These are phyloP conservation scores for Aquilaria yunnanensis DNA, from an alignment of 345 rosid genomes.

Conservation along the genomic window DNA sequence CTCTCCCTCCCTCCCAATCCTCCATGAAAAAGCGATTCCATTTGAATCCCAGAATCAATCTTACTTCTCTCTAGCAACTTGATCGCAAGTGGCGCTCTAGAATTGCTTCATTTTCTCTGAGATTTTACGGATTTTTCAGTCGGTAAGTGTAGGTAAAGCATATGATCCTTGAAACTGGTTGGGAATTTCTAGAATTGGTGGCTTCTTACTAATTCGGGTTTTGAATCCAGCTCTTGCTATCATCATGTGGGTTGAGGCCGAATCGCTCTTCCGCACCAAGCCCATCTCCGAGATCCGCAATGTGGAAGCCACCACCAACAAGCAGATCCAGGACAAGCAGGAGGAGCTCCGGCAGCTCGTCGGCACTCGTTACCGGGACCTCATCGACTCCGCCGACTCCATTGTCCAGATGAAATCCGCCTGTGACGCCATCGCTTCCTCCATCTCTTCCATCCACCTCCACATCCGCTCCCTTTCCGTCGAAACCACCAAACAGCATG, in stretches of 20 bases:
- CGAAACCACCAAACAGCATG: conserved; percentile 42
- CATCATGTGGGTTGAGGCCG: conserved; percentile 40
- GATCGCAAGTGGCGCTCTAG: too few species aligned
- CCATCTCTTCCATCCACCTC: conserved; percentile 57
- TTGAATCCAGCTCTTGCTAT: too few species aligned
- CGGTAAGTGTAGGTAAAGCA: too few species aligned
- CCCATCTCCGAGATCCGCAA: conserved; percentile 74
- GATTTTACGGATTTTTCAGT: too few species aligned
- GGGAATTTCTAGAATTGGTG: too few species aligned
- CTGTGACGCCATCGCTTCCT: conserved; percentile 60
- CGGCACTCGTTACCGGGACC: conserved; percentile 86
- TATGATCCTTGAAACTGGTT: too few species aligned
- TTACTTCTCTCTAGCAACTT: too few species aligned
- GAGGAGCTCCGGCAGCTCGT: conserved; percentile 93
- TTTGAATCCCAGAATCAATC: too few species aligned
- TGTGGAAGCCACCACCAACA: conserved; percentile 59
- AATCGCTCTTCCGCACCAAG: conserved; percentile 72
- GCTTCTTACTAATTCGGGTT: too few species aligned
- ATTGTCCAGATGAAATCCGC: conserved; percentile 84
- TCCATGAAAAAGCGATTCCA: too few species aligned
- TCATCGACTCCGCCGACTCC: conserved; percentile 94
- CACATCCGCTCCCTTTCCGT: conserved; percentile 62
- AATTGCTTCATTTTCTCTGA: too few species aligned
- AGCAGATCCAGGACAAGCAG: conserved; percentile 85
- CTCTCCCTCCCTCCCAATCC: too few species aligned